Evolutionary conservation across 106 monocot genomes (phyloP), one percentile per base, ranked within the genome.

Genomic region (Dendrobium nobile): DNA sequence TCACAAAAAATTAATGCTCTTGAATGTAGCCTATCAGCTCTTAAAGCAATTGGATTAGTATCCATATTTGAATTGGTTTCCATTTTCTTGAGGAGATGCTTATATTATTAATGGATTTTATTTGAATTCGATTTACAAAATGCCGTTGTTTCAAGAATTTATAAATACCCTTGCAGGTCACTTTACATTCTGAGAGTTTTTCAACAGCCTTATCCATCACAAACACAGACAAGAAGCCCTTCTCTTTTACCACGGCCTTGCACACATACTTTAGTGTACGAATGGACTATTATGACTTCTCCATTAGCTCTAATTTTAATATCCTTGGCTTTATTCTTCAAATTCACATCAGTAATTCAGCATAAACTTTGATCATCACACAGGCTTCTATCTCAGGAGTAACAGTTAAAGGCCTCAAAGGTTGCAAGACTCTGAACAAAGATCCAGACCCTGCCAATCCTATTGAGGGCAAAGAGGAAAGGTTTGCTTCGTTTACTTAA

Each of bases 201-300:
- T 89, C 85, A 18, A 99, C 91, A 16, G 42, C 82, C 20, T 64
- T 99, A 15, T 88, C 87, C 16, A 82, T 99, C 47, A 88, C 77
- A 51, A 99, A 99, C 75, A 91, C 90, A 22, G 99, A 99, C 82
- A 90, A 84, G 64, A 95, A 95, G 68, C 85, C 92, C 37, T 90
- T 99, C 68, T 91, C 89, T 72, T 99, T 99, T 51, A 91, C 75
- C 86, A 88, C 83, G 27, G 95, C 99, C 18, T 81, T 99, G 75
- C 99, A 99, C 84, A 99, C 91, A 55, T 99, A 99, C 76, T 99
- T 99, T 82, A 41, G 72, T 44, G 99, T 99, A 88, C 89, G 92
- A 47, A 82, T 61, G 43, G n/a, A 31, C 7, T 59, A 43, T 42
- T 64, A 54, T 76, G 16, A 47, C 67, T 33, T 42, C 4, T 13